Base-by-base conservation (phyloP, 1,284 basidiomycete genomes). In the Cryptococcus deneoformans region DNA sequence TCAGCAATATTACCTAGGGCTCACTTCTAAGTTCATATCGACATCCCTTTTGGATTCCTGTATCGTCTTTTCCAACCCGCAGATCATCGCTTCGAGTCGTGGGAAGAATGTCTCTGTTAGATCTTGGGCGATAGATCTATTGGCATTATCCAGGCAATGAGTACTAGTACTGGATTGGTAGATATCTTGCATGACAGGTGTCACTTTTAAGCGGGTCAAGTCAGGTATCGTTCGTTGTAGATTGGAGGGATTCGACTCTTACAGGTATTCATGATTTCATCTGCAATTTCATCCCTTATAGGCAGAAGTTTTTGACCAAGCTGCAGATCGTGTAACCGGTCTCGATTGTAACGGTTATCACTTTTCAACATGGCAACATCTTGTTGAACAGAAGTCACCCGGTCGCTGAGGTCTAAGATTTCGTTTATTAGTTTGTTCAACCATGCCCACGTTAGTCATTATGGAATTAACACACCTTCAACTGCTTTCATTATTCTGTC, bases 211-310 rank as follows among this genome's bases (percentile, higher is more conserved):
- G 5, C 0, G 29, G 29, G 20, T 20, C 20, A 20, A 20, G 20
- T 20, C 20, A 20, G 20, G 20, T 20, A 20, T 20, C 20, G 20
- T 20, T 20, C 20, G 20, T 20, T 20, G 20, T 44, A 44, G 43
- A 44, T 14, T n/a, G 43, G 5, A 44, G 43, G 43, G 43, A 5
- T 44, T 44, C 2, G 20, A 20, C 20, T n/a, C 68, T 54, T 42
- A 73, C 70, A 24, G 34, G 64, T 61, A 1, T 61, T 59, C 16
- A 50, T 54, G 43, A 73, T 46, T 35, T 68, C 69, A 38, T 69
- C 70, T 14, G 57, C 60, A 20, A 71, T 47, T 39, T 73, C 72
- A 34, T 69, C 65, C 10, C 57, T 61, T 0, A 69, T 69, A 8
- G 69, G 65, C 29, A 72, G 46, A 1, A 60, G 60, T 35, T 56